A percentile compares a stretch with the other conserved stretches of the same genome.
These are phyloP conservation scores for Starmerella asiatica DNA, from an alignment of 805 yeast genomes.

Conservation along the genomic window DNA sequence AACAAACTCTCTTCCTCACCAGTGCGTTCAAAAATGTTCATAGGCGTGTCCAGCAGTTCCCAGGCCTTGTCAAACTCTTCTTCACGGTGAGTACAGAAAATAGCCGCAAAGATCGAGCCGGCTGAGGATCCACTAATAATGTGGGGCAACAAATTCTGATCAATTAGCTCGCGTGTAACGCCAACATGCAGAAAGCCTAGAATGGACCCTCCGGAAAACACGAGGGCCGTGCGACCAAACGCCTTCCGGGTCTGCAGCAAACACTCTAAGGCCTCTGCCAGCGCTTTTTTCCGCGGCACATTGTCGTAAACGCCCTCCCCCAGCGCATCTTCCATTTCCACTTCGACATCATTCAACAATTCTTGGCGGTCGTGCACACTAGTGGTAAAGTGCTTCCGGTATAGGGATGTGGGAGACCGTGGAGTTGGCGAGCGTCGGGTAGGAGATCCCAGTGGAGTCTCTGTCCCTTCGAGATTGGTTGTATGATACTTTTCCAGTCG, in stretches of 20 bases:
- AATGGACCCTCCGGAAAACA: constrained; percentile 92
- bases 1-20: constrained; percentile 41
- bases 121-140: constrained; percentile 91
- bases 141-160: constrained; percentile 63
- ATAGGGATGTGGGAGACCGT: too few species aligned
- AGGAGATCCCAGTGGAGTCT: neutral
- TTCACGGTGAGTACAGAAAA: constrained; percentile 66
- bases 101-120: constrained; percentile 87
- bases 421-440: neutral
- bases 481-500: too few species aligned
- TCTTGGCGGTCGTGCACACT: neutral
- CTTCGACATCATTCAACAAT: neutral
- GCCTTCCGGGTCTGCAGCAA: constrained; percentile 77
- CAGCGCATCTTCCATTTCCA: neutral
- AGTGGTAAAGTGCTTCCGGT: too few species aligned
- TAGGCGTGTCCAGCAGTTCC: constrained; percentile 34
- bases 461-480: neutral
- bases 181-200: constrained; percentile 91
- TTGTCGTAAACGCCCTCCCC: neutral
- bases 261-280: constrained; percentile 47
- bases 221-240: constrained; percentile 86
- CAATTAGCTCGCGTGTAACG: constrained; percentile 65
- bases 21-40: constrained; percentile 46
- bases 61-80: constrained; percentile 48
- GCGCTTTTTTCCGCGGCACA: neutral